phyloP scores from a whole-genome alignment of 257 asterid genomes.

The Solanum dulcamara region DNA sequence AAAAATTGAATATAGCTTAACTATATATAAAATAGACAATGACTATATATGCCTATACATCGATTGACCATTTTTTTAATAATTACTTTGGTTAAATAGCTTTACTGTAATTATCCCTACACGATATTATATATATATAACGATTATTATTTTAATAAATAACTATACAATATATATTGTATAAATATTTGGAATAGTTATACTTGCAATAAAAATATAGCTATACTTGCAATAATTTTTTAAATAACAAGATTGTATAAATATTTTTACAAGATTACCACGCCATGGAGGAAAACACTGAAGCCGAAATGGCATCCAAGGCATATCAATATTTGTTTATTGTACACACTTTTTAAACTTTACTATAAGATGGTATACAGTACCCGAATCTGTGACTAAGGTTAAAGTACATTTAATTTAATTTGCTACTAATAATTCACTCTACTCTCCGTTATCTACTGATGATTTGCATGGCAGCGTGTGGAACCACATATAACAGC shows the following conservation, averaged over 20 bases:
- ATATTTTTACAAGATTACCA: not conserved
- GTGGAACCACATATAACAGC: not conserved
- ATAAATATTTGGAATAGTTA: too few species aligned
- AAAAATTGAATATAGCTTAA: too few species aligned
- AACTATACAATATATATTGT: too few species aligned
- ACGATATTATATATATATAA: too few species aligned
- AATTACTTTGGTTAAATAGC: too few species aligned
- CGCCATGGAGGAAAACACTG: not conserved
- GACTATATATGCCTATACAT: too few species aligned
- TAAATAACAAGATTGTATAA: not conserved
- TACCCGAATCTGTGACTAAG: slow-evolving; percentile 6
- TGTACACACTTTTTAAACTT: not conserved
- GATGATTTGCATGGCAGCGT: not conserved
- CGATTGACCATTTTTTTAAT: too few species aligned
- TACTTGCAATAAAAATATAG: too few species aligned
- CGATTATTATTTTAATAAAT: too few species aligned
- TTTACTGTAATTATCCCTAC: too few species aligned
- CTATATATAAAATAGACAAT: too few species aligned
- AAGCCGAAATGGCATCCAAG: not conserved
- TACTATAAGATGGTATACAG: not conserved
- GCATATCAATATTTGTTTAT: not conserved
- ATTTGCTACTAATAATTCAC: not conserved
- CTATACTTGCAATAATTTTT: not conserved
- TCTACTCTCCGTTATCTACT: not conserved
- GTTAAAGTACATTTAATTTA: not conserved